A percentile compares a stretch with the other conserved stretches of the same genome.
These are phyloP conservation scores for Hyparrhenia diplandra DNA, from an alignment of 176 grass and related monocot genomes.

Conservation along the genomic window DNA sequence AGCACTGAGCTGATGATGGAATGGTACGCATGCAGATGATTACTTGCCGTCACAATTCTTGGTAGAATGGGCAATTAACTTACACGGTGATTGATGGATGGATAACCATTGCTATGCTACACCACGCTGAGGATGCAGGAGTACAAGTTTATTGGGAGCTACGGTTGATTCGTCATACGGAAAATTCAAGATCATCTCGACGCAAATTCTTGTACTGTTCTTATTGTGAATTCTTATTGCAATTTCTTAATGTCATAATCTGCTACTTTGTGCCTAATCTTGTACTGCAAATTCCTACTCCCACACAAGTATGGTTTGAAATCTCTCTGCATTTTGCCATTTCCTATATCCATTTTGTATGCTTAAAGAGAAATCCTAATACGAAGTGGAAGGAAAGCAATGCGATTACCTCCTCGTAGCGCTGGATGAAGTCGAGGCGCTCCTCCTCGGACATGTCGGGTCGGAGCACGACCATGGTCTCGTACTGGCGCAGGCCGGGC, in stretches of 20 bases:
- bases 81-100: background rate
- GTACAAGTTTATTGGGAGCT: background rate
- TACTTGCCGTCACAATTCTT: background rate
- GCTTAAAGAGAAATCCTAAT: background rate
- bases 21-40: too few species aligned
- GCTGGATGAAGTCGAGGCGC: slow-evolving; percentile 87
- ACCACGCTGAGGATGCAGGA: background rate
- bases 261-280: background rate
- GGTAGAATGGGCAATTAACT: background rate
- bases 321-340: background rate
- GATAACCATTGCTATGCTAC: background rate
- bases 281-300: background rate
- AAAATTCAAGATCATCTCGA: background rate
- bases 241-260: background rate
- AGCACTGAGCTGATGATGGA: background rate
- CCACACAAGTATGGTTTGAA: background rate
- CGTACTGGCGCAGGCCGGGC: slow-evolving; percentile 82
- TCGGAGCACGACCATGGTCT: slow-evolving; percentile 84
- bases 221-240: too few species aligned
- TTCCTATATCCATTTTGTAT: background rate
- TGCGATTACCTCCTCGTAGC: slow-evolving; percentile 79
- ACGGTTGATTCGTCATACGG: background rate
- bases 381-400: background rate
- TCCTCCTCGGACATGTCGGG: slow-evolving; percentile 98
- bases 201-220: too few species aligned